These are phyloP conservation scores for Kodamaea sagamina DNA, from an alignment of 805 yeast species.

Conservation along the genomic window DNA sequence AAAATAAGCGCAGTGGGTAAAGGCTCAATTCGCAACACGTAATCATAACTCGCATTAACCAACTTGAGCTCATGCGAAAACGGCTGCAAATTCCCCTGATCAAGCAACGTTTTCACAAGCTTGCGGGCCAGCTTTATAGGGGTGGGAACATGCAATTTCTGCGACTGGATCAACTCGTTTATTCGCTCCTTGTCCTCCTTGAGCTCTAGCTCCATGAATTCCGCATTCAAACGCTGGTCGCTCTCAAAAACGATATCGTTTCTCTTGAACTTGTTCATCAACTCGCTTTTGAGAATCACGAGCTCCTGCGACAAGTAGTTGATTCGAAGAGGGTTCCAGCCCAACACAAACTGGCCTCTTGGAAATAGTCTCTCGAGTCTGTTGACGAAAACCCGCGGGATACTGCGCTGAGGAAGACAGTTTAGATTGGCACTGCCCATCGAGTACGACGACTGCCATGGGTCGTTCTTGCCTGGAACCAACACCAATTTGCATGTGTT, in stretches of 20 bases:
- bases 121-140: constrained; percentile 63
- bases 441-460: constrained; percentile 78
- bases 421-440: constrained; percentile 50
- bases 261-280: constrained; percentile 68
- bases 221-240: constrained; percentile 32
- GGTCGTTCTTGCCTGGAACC: constrained; percentile 90
- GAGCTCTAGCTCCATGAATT: constrained; percentile 19
- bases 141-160: constrained; percentile 34
- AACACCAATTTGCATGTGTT: constrained; percentile 60
- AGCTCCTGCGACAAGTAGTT: constrained; percentile 84
- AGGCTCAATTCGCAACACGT: constrained; percentile 70
- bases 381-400: constrained; percentile 72
- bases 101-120: constrained; percentile 75
- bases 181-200: constrained; percentile 22
- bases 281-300: constrained; percentile 69
- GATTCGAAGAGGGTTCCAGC: constrained; percentile 76
- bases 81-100: constrained; percentile 88
- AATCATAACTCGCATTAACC: constrained; percentile 68
- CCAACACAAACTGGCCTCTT: constrained; percentile 36
- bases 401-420: constrained; percentile 60
- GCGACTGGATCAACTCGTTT: constrained; percentile 19
- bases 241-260: constrained; percentile 61
- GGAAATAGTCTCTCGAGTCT: constrained; percentile 60
- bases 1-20: constrained; percentile 66
- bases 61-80: constrained; percentile 63